Percentiles rank a stretch among this genome's conserved stretches.
These are phyloP conservation scores for Entomortierella lignicola DNA, from an alignment of 192 early-diverging fungal species.

Conservation along the genomic window DNA sequence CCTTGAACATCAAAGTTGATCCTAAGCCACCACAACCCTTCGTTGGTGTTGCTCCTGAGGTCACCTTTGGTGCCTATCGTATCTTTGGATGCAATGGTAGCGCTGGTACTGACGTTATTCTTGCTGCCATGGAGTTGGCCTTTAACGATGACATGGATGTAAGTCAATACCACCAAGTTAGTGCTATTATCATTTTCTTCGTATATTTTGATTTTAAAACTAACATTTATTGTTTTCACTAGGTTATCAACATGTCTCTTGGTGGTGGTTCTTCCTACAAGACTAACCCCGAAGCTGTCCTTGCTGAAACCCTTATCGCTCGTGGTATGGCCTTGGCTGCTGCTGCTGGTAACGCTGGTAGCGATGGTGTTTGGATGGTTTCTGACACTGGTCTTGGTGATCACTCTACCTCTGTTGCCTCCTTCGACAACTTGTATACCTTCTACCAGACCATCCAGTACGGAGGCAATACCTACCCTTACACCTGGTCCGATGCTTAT, in stretches of 20 bases:
- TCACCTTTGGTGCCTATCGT: conserved; percentile 73
- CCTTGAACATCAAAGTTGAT: conserved; percentile 15
- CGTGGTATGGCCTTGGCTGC: conserved; percentile 68
- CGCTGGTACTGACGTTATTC: conserved; percentile 64
- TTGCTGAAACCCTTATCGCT: conserved; percentile 55
- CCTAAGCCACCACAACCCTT: conserved; percentile 32
- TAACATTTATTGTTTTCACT: background rate
- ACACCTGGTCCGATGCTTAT: conserved; percentile 6
- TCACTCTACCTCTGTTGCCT: conserved; percentile 68
- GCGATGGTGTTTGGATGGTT: conserved; percentile 34
- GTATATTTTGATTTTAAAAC: conserved; percentile 53
- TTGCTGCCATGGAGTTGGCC: conserved; percentile 68
- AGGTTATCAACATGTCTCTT: conserved; percentile 60
- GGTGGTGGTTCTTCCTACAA: no score
- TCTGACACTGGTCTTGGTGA: conserved; percentile 27
- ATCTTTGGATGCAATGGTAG: conserved; percentile 69
- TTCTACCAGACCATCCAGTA: conserved; percentile 22
- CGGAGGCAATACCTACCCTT: conserved; percentile 12
- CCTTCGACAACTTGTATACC: conserved; percentile 59
- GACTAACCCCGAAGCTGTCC: conserved; percentile 56
- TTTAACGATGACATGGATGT: conserved; percentile 65
- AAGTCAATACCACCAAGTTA: no score
- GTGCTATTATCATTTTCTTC: conserved; percentile 51
- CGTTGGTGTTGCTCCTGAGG: conserved; percentile 82
- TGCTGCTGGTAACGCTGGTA: conserved; percentile 80